Base-by-base conservation (phyloP, 371 early-diverging fungal genomes). In the Zychaea mexicana region DNA sequence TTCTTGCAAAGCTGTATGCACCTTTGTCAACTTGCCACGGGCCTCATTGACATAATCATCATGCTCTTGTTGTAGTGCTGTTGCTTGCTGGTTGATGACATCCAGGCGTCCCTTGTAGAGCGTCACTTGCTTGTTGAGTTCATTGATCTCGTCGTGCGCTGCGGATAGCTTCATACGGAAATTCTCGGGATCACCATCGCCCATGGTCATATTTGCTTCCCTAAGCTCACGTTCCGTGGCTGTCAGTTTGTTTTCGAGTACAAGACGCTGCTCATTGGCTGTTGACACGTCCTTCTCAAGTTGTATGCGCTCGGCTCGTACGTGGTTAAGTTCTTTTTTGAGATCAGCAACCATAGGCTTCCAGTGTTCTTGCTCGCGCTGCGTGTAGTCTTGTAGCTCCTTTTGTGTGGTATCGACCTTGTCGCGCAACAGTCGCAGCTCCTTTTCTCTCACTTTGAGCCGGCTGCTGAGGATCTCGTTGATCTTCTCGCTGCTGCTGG, bases 251-350 rank as follows among this genome's bases (percentile, higher is more conserved):
- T 55, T 60, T 53, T 47, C 64, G 32, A 64, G 39, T 26, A 61
- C 21, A 21, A 56, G 42, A 17, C 38, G 69, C 22, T 68, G 62
- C 30, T 68, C 60, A 1, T 60, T 64, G n/a, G 61, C 56, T 10
- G 49, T 22, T 0, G 69, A 61, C n/a, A 68, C 52, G 15, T 68
- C 64, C 57, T 62, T 64, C 24, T 68, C 69, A 13, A 68, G 19
- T 27, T 61, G 60, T 28, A 52, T 38, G 5, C 56, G 52, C 12
- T 42, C 53, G 10, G 52, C n/a, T 33, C 38, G 59, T 1, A 70
- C 21, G 10, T 57, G 66, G 21, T 57, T 49, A 22, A 70, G 28
- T 26, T 70, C 66, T 2, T 57, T 63, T 12, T 52, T 22, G 1
- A 63, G 28, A 36, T 59, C 57, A n/a, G 45, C 27, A 21, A 45